These are phyloP conservation scores for Metschnikowia santaceciliae DNA, from an alignment of 805 yeast genomes.

Conservation along the genomic window DNA sequence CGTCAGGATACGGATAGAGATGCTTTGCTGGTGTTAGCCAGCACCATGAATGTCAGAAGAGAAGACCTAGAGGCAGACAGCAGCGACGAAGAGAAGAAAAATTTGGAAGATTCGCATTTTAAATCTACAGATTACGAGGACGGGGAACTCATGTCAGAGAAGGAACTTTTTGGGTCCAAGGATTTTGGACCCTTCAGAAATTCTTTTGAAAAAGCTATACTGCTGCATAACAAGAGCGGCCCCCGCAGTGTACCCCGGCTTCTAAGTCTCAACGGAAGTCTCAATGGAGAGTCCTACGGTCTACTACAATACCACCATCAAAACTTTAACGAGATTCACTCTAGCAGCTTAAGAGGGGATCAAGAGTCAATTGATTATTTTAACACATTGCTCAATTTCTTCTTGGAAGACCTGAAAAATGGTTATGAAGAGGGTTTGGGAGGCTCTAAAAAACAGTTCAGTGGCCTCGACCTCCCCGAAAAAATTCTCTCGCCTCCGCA, in stretches of 20 bases:
- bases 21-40: slow-evolving; percentile 32
- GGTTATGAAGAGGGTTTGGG: not conserved
- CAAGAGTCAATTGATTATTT: slow-evolving; percentile 31
- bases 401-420: slow-evolving; percentile 40
- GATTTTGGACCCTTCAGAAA: slow-evolving; percentile 1
- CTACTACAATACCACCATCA: slow-evolving; percentile 40
- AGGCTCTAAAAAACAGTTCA: slow-evolving; percentile 11
- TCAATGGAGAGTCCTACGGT: slow-evolving; percentile 28
- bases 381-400: slow-evolving; percentile 45
- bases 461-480: slow-evolving; percentile 23
- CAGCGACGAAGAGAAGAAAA: slow-evolving; percentile 27
- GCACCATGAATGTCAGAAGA: slow-evolving; percentile 29
- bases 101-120: not conserved
- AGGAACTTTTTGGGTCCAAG: slow-evolving; percentile 38
- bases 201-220: slow-evolving; percentile 28
- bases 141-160: slow-evolving; percentile 36
- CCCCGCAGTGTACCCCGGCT: slow-evolving; percentile 15
- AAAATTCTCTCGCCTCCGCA: slow-evolving; percentile 54
- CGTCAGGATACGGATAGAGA: slow-evolving; percentile 42
- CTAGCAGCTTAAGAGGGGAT: slow-evolving; percentile 9
- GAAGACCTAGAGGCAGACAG: slow-evolving; percentile 34
- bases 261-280: slow-evolving; percentile 27
- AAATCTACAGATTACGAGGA: slow-evolving; percentile 14
- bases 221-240: slow-evolving; percentile 14
- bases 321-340: slow-evolving; percentile 1